phyloP scores from a whole-genome alignment of 1,139 yeast species.

The Pichia sp. region DNA sequence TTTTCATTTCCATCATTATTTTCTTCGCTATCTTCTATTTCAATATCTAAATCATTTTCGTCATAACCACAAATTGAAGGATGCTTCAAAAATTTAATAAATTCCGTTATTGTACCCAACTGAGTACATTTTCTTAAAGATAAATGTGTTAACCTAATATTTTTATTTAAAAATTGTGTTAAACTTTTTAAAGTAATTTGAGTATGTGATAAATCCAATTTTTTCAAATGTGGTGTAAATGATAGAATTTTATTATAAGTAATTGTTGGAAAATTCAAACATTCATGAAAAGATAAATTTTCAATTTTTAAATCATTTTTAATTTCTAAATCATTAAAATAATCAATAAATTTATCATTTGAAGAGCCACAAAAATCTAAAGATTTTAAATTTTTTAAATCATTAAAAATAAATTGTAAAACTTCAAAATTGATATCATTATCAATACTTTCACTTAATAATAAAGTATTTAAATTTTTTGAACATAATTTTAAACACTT shows the following conservation, averaged over 20 bases:
- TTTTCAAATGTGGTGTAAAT: constrained; percentile 49
- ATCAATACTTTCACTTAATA: constrained; percentile 82
- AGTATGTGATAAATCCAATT: constrained; percentile 80
- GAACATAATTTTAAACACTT: constrained; percentile 48
- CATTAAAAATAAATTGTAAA: constrained; percentile 54
- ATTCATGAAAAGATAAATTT: constrained; percentile 79
- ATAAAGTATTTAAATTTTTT: constrained; percentile 71
- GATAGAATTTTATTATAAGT: constrained; percentile 54
- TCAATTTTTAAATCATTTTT: constrained; percentile 31
- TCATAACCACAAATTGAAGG: constrained; percentile 45
- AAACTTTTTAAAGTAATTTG: constrained; percentile 57
- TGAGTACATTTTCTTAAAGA: constrained; percentile 76
- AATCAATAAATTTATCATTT: constrained; percentile 53
- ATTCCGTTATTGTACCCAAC: constrained; percentile 64
- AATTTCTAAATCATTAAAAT: constrained; percentile 41
- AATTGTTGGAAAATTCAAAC: constrained; percentile 64
- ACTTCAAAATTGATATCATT: constrained; percentile 66
- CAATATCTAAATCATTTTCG: neutral
- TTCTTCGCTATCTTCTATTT: neutral
- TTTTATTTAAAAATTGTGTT: constrained; percentile 40
- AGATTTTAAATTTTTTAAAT: constrained; percentile 55
- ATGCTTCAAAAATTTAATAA: constrained; percentile 62
- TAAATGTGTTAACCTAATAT: constrained; percentile 64
- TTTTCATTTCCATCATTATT: neutral
- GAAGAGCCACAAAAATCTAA: constrained; percentile 90